Base-by-base conservation (phyloP, 2,329 filamentous ascomycete species). In the Thelonectria rubi region DNA sequence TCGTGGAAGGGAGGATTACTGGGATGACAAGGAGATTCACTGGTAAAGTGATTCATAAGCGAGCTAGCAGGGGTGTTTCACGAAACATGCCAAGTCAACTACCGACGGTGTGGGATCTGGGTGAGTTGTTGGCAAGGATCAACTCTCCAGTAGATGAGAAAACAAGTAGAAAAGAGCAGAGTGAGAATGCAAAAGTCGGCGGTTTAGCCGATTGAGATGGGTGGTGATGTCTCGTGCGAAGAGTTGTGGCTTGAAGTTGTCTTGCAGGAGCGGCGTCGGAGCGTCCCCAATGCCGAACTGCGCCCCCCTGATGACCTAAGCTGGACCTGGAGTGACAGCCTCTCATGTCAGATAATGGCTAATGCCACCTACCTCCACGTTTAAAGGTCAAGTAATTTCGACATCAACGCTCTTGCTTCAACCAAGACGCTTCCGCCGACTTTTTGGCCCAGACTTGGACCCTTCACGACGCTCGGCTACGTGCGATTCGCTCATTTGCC, bases 301-400 rank as follows among this genome's bases (percentile, higher is more conserved):
- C 53, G 59, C 65, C 67, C 61, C 54, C 62, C 58, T 65, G 68
- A 70, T 70, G 68, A 70, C 67, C 64, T 69, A 70, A 70, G 66
- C 68, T 21, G 37, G 15, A 30, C 32, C 37, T 24, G 24, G 45
- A 37, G 26, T 46, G 46, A 42, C 43, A 48, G 53, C 43, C 48
- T 48, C 40, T 52, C 50, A 60, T 55, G 43, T 40, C 47, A 51
- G 24, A 45, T 24, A 32, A 34, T 34, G 14, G 32, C 32, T 24
- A 24, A 4, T 3, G 14, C 32, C 32, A 34, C 32, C 32, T 34
- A 34, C 32, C 24, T 24, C 24, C 24, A 24, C 24, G 24, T 5
- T 30, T 34, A 34, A 34, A 5, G 32, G n/a, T 34, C 46, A 47
- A 26, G 52, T 37, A 55, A 55, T 55, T 55, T 55, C 43, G n/a